Conservation (phyloP, 768 basidiomycete genomes). For the Boletus tomentosulus region DNA sequence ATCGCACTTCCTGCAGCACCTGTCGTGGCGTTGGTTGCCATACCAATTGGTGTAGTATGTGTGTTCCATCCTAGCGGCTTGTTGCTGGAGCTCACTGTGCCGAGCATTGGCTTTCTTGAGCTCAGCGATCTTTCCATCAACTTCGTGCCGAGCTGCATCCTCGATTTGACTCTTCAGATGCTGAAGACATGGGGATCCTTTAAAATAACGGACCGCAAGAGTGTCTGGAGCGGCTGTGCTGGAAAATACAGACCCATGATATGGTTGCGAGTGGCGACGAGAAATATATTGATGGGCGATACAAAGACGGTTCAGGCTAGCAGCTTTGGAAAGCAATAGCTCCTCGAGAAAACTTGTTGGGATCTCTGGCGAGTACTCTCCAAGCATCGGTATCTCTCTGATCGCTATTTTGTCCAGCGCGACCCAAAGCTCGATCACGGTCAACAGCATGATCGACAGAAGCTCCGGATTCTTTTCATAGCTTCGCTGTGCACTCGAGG, state of each 20-base stretch:
- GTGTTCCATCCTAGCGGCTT: background rate
- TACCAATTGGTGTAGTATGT: background rate
- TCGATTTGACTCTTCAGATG: constrained; percentile 29
- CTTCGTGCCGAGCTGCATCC: constrained; percentile 14
- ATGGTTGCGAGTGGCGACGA: constrained; percentile 20
- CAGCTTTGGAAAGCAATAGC: constrained; percentile 27
- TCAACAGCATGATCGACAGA: constrained; percentile 41
- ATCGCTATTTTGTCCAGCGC: constrained; percentile 29
- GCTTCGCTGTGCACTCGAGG: background rate
- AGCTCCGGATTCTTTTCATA: constrained; percentile 22
- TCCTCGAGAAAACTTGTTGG: constrained; percentile 21
- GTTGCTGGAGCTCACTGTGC: constrained; percentile 13
- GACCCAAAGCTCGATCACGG: constrained; percentile 34
- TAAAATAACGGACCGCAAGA: constrained; percentile 27
- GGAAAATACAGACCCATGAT: constrained; percentile 33
- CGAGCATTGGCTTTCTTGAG: constrained; percentile 18
- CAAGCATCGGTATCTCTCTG: constrained; percentile 21
- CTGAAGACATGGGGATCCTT: constrained; percentile 6
- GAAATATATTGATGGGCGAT: constrained; percentile 29
- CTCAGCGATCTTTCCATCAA: constrained; percentile 26
- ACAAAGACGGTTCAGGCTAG: constrained; percentile 26
- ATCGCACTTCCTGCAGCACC: too few relatives aligned
- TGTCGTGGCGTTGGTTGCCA: background rate
- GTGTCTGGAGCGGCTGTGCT: constrained; percentile 6
- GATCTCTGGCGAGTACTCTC: constrained; percentile 33